phyloP scores from a whole-genome alignment of 1,139 yeast species.

The Pichia sp. region DNA sequence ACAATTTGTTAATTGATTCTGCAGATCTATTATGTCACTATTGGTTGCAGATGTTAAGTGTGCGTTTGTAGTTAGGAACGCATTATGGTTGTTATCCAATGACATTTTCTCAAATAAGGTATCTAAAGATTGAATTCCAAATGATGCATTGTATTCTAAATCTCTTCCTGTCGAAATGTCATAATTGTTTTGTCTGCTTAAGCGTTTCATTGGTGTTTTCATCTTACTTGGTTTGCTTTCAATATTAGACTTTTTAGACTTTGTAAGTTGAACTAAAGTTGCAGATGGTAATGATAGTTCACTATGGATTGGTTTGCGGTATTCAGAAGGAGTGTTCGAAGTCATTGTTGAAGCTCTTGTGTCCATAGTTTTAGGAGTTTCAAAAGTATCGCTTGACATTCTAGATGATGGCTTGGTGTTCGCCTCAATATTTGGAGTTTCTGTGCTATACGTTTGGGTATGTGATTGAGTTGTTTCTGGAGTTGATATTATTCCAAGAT shows the following conservation, averaged over 20 bases:
- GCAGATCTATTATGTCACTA: constrained; percentile 25
- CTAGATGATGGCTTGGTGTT: constrained; percentile 11
- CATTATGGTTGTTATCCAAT: neutral
- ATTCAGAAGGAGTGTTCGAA: constrained; percentile 8
- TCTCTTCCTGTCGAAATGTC: constrained; percentile 12
- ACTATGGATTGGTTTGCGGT: neutral
- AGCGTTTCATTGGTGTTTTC: constrained; percentile 7
- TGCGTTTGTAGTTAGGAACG: neutral
- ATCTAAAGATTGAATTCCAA: neutral
- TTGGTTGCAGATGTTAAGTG: neutral
- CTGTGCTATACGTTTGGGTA: neutral
- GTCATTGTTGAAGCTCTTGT: constrained; percentile 19
- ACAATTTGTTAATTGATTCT: constrained; percentile 30
- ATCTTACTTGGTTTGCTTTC: neutral
- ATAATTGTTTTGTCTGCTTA: constrained; percentile 13
- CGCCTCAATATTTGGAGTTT: neutral
- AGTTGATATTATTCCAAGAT: neutral
- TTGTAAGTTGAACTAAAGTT: neutral
- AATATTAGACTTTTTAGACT: neutral
- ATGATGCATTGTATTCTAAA: neutral
- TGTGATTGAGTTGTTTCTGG: neutral
- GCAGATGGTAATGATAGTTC: constrained; percentile 4
- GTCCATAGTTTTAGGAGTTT: constrained; percentile 15
- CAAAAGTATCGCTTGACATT: constrained; percentile 17
- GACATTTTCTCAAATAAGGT: constrained; percentile 10